phyloP scores from a whole-genome alignment of 2,329 filamentous ascomycete species.

The Bipolaris gigantea region DNA sequence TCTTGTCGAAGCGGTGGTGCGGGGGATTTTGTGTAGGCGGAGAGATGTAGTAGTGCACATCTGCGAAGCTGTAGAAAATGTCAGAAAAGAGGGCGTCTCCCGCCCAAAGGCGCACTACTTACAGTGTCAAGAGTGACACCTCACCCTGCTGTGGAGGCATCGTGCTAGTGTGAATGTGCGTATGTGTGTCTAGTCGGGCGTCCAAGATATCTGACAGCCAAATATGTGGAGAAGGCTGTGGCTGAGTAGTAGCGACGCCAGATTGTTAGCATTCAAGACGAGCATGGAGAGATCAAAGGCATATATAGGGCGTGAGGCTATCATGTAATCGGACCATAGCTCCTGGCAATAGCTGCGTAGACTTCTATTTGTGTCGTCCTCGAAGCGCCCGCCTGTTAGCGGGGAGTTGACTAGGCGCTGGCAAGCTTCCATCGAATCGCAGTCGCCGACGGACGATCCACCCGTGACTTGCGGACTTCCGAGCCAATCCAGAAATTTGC shows the following conservation, averaged over 20 bases:
- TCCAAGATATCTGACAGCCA: constrained; percentile 10
- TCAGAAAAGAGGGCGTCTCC: constrained; percentile 14
- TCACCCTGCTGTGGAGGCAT: constrained; percentile 56
- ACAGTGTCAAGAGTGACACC: constrained; percentile 53
- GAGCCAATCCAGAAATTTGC: constrained; percentile 37
- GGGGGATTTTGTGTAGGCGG: constrained; percentile 66
- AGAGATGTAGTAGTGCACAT: constrained; percentile 78
- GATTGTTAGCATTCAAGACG: constrained; percentile 20
- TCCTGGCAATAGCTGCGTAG: constrained; percentile 21
- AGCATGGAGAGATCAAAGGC: constrained; percentile 12
- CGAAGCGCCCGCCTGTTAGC: constrained; percentile 37
- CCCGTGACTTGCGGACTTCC: constrained; percentile 35
- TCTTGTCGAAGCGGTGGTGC: constrained; percentile 80
- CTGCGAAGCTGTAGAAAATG: constrained; percentile 63
- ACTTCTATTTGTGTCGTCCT: constrained; percentile 41
- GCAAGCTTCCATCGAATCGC: constrained; percentile 21
- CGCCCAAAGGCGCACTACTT: constrained; percentile 21
- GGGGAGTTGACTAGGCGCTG: constrained; percentile 22
- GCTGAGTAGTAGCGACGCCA: neutral
- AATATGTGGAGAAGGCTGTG: constrained; percentile 5
- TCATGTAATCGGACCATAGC: constrained; percentile 16
- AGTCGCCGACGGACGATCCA: constrained; percentile 13
- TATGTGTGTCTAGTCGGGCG: constrained; percentile 11
- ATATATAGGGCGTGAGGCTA: constrained; percentile 23
- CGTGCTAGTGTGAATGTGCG: constrained; percentile 16